A percentile compares a stretch with the other conserved stretches of the same genome.
phyloP scores from a whole-genome alignment of 345 rosid genomes.

The Clarkia xantiana region DNA sequence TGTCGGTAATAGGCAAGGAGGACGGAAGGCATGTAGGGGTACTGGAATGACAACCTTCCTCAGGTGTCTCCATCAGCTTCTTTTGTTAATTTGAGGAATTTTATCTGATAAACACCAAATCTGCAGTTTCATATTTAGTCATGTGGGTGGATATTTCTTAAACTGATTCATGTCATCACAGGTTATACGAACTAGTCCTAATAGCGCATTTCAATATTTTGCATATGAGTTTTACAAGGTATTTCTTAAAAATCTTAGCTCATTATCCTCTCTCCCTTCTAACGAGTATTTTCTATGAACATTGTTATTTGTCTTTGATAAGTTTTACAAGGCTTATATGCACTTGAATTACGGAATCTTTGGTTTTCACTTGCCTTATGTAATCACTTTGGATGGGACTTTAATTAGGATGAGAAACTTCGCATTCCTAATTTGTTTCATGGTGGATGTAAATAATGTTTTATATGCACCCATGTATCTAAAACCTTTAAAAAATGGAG shows the following conservation, averaged over 20 bases:
- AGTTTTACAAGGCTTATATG: too few species aligned
- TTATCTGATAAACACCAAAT: not conserved
- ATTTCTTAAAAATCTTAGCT: slow-evolving; percentile 2
- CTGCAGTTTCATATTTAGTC: not conserved
- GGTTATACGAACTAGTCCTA: slow-evolving; percentile 84
- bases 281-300: too few species aligned
- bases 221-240: slow-evolving; percentile 95
- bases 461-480: too few species aligned
- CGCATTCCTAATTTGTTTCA: too few species aligned
- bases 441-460: too few species aligned
- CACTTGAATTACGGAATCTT: too few species aligned
- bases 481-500: too few species aligned
- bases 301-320: too few species aligned
- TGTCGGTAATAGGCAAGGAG: slow-evolving; percentile 61
- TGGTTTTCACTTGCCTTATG: too few species aligned
- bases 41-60: slow-evolving; percentile 97
- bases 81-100: not conserved
- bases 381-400: too few species aligned
- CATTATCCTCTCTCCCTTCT: not conserved
- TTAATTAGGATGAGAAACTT: too few species aligned
- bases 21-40: slow-evolving; percentile 91
- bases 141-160: not conserved
- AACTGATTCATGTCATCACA: slow-evolving; percentile 11
- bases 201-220: slow-evolving; percentile 87
- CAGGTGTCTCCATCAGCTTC: slow-evolving; percentile 35